Conservation (phyloP, 257 asterid genomes). For the Rauvolfia tetraphylla region DNA sequence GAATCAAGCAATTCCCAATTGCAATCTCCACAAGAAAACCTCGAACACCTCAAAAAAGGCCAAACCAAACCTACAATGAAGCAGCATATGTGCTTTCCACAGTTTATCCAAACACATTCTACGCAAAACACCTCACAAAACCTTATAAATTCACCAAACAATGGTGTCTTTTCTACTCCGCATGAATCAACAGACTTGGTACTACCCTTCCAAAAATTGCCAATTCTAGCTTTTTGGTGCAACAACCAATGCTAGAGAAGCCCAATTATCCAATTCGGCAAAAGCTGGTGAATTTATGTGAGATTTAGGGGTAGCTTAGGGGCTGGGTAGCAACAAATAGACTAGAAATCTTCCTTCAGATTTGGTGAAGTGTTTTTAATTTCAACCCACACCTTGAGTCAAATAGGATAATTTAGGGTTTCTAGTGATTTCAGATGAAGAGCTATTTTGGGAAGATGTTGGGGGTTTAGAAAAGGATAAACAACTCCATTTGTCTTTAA, state of each 20-base stretch:
- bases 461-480: no score
- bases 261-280: slow-evolving; percentile 29
- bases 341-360: no score
- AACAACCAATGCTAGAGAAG: slow-evolving; percentile 29
- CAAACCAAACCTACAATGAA: slow-evolving; percentile 81
- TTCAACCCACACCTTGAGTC: no score
- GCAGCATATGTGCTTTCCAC: slow-evolving; percentile 88
- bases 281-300: slow-evolving; percentile 11
- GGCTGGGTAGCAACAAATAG: no score
- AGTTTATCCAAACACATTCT: slow-evolving; percentile 72
- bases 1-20: slow-evolving; percentile 67
- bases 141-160: slow-evolving; percentile 43
- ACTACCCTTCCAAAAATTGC: slow-evolving; percentile 41
- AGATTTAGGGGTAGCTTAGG: no score
- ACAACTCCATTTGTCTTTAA: no score
- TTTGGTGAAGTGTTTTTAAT: no score
- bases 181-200: slow-evolving; percentile 56
- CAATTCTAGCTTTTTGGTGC: slow-evolving; percentile 31
- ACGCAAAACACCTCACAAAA: slow-evolving; percentile 41
- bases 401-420: no score
- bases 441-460: no score
- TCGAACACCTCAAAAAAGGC: slow-evolving; percentile 84
- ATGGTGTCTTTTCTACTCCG: slow-evolving; percentile 30
- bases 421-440: no score
- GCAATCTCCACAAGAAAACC: slow-evolving; percentile 74